Base-by-base conservation (phyloP, 23 red algal genomes). In the Gracilariopsis chorda region DNA sequence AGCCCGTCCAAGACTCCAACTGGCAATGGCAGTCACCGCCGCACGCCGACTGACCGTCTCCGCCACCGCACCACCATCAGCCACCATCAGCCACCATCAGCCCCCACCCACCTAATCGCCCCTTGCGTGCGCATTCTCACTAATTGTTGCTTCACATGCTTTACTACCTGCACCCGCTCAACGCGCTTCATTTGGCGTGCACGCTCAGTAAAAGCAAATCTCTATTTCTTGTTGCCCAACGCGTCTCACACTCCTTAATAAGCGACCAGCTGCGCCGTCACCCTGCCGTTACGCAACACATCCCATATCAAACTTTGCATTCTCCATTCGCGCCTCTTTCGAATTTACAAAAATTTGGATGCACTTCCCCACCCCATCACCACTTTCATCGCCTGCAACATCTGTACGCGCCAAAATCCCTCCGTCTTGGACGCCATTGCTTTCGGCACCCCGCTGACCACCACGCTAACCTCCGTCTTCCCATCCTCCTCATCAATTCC, bases 331-430 rank as follows among this genome's bases (percentile, higher is more conserved):
- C 55, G n/a, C 55, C 55, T 25, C 55, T 25, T 25, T 25, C 19
- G n/a, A 59, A 39, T 8, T 73, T 73, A 73, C 67, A 73, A 24
- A 74, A 92, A 84, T 13, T 84, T 30, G 10, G 65, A 25, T 27
- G 91, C 91, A 29, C 72, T 79, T 36, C 91, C 91, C 79, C 80
- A 94, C 53, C 91, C 91, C 80, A 94, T 86, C 32, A 94, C 62
- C 21, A 94, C 71, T 39, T 87, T 86, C 53, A 86, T 78, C 0
- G 80, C 79, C 48, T 85, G 91, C 46, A 94, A 85, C 23, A 94
- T 47, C 59, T 94, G 80, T 48, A 85, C 69, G 19, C 91, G 67
- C 91, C 91, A 94, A n/a, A 85, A 94, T 29, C 80, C 91, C 65
- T 94, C 91, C 30, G 82, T 78, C 36, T 68, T 78, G 21, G 48